These are phyloP conservation scores for Pythium inflatum DNA, from an alignment of 352 stramenopile species.

Conservation along the genomic window DNA sequence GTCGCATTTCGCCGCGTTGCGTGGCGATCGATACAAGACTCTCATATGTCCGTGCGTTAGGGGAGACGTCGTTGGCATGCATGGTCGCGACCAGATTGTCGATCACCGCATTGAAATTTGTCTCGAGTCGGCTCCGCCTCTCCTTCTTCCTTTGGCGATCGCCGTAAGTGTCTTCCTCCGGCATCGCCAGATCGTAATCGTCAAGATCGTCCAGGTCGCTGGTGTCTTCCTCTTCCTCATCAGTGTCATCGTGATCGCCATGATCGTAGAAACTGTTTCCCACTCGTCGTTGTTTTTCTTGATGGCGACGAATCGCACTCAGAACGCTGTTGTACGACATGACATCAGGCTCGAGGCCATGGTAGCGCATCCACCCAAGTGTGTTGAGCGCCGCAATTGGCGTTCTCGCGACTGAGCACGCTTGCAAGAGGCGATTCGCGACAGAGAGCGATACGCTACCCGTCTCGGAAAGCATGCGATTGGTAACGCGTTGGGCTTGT, in stretches of 20 bases:
- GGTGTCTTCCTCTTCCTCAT: conserved; percentile 29
- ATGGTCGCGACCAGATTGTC: conserved; percentile 22
- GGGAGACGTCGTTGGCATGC: neutral
- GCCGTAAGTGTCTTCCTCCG: no score
- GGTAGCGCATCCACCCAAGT: conserved; percentile 41
- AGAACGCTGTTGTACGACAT: conserved; percentile 66
- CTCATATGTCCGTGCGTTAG: conserved; percentile 19
- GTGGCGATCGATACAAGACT: conserved; percentile 4
- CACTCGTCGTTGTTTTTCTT: neutral
- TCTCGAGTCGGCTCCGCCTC: conserved; percentile 8
- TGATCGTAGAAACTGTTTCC: conserved; percentile 10
- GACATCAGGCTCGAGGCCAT: conserved; percentile 40
- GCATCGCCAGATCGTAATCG: conserved; percentile 8
- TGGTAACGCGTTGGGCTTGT: conserved; percentile 41
- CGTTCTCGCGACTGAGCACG: conserved; percentile 48
- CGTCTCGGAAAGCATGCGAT: conserved; percentile 52
- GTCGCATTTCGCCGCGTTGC: conserved; percentile 14
- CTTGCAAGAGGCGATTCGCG: conserved; percentile 64
- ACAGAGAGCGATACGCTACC: conserved; percentile 43
- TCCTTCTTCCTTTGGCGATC: neutral
- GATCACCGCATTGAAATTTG: conserved; percentile 15
- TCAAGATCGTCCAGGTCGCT: conserved; percentile 23
- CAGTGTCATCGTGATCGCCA: conserved; percentile 31
- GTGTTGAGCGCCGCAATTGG: conserved; percentile 49
- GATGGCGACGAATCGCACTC: conserved; percentile 42